These are phyloP conservation scores for Penicillium atrosanguineum DNA, from an alignment of 495 filamentous ascomycete species.

Conservation along the genomic window DNA sequence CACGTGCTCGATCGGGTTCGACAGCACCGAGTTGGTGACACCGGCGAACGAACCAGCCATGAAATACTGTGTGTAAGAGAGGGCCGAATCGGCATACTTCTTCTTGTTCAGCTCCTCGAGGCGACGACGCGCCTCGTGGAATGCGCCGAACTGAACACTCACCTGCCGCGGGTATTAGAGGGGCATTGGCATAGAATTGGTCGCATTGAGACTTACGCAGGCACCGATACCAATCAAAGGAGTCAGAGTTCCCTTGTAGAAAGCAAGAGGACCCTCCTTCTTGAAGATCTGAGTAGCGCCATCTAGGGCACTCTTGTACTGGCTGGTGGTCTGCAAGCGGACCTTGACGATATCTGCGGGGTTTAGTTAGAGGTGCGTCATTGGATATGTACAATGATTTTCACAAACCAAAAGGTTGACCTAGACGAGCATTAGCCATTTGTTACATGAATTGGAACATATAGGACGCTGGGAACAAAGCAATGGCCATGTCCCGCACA, in stretches of 20 bases:
- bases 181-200: not conserved
- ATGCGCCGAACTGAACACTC: conserved; percentile 95
- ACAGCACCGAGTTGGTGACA: conserved; percentile 83
- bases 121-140: conserved; percentile 84
- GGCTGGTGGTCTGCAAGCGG: conserved; percentile 81
- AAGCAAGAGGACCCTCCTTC: conserved; percentile 84
- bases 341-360: conserved; percentile 92
- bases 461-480: not conserved
- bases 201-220: conserved; percentile 57
- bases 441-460: not conserved
- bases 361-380: conserved; percentile 16
- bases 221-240: conserved; percentile 94
- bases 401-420: conserved; percentile 81
- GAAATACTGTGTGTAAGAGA: conserved; percentile 85
- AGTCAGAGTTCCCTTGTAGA: conserved; percentile 99
- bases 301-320: conserved; percentile 76
- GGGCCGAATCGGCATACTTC: conserved; percentile 46
- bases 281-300: conserved; percentile 80
- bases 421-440: conserved; percentile 48
- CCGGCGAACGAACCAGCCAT: conserved; percentile 88
- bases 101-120: conserved; percentile 73
- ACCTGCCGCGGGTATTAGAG: conserved; percentile 45
- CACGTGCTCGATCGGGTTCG: conserved; percentile 93
- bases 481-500: not conserved
- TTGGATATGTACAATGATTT: not conserved